Conservation (phyloP, 441 rosid genomes). For the Erodium trifolium region DNA sequence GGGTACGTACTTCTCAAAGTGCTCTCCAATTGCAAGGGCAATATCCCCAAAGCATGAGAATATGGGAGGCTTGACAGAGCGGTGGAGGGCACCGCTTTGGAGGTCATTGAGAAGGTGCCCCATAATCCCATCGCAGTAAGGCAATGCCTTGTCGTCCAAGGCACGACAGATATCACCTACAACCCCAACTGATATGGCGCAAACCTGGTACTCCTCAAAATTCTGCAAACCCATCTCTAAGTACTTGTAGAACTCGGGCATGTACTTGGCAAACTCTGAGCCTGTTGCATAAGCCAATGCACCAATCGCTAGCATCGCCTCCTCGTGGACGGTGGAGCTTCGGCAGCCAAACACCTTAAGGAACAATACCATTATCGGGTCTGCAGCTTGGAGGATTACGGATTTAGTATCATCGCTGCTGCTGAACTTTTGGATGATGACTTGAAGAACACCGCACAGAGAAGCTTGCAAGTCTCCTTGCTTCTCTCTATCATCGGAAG, state of each 20-base stretch:
- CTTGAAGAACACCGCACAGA: conserved; percentile 58
- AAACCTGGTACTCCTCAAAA: conserved; percentile 57
- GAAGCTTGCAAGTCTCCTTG: conserved; percentile 41
- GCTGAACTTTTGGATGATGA: conserved; percentile 37
- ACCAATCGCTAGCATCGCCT: conserved; percentile 27
- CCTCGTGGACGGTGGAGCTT: conserved; percentile 23
- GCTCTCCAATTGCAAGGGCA: conserved; percentile 48
- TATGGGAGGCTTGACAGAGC: conserved; percentile 54
- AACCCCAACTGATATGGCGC: conserved; percentile 50
- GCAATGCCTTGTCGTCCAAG: conserved; percentile 40
- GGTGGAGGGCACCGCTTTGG: conserved; percentile 41
- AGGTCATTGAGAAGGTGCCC: conserved; percentile 48
- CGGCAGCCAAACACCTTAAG: conserved; percentile 21
- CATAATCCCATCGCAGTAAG: conserved; percentile 53
- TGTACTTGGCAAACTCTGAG: too few relatives aligned
- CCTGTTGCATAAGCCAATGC: conserved; percentile 19
- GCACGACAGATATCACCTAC: conserved; percentile 55
- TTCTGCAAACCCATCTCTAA: conserved; percentile 32
- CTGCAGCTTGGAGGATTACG: conserved; percentile 15
- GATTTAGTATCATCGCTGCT: conserved; percentile 27
- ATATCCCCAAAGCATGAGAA: conserved; percentile 55
- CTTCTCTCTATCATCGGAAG: conserved; percentile 35
- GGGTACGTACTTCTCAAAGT: conserved; percentile 47
- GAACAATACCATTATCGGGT: conserved; percentile 22
- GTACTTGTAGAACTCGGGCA: too few relatives aligned